phyloP scores from a whole-genome alignment of 2,329 filamentous ascomycete genomes.

The Penicillium decumbens region DNA sequence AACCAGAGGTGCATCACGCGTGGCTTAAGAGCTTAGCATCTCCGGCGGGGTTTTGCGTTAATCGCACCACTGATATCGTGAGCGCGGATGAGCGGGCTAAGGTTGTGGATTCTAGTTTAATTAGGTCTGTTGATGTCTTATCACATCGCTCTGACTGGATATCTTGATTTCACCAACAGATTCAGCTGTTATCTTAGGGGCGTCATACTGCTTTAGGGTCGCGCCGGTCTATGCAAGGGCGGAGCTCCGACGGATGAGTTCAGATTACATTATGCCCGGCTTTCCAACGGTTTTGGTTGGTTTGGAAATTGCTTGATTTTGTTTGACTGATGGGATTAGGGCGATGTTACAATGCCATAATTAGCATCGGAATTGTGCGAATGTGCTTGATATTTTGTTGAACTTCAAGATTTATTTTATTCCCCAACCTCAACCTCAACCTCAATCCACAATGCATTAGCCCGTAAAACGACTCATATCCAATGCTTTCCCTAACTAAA shows the following conservation, averaged over 20 bases:
- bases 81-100: background rate
- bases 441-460: background rate
- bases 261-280: background rate
- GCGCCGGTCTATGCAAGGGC: slow-evolving; percentile 4
- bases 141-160: slow-evolving; percentile 6
- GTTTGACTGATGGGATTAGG: background rate
- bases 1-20: background rate
- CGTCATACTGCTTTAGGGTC: background rate
- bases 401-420: too few relatives aligned
- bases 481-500: slow-evolving; percentile 12
- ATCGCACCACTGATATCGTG: slow-evolving; percentile 2
- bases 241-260: slow-evolving; percentile 20
- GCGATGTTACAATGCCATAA: background rate
- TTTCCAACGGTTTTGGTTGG: slow-evolving; percentile 1
- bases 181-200: too few relatives aligned
- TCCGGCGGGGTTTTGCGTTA: slow-evolving; percentile 2
- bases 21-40: slow-evolving; percentile 9
- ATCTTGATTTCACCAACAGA: background rate
- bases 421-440: background rate
- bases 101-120: background rate
- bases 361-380: background rate
- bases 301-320: background rate
- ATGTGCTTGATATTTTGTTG: background rate
- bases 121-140: background rate
- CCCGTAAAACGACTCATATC: background rate